phyloP scores from a whole-genome alignment of 495 filamentous ascomycete species.

The Evansstolkia leycettana region DNA sequence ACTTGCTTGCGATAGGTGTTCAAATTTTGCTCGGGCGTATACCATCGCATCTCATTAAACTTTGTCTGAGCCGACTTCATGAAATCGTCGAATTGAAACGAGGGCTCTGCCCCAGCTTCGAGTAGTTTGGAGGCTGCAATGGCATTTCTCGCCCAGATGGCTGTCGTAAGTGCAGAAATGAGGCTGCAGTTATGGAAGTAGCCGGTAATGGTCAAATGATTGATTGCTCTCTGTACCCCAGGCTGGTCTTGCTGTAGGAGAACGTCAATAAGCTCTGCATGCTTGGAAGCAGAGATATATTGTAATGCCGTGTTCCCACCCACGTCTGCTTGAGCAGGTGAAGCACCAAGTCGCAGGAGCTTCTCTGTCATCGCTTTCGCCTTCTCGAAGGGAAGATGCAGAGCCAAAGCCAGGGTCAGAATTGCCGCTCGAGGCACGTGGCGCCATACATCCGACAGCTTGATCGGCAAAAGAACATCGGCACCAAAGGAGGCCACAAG shows the following conservation, averaged over 20 bases:
- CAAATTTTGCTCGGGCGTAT: conserved; percentile 26
- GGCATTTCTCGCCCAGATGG: conserved; percentile 24
- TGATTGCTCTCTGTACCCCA: conserved; percentile 48
- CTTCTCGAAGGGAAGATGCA: conserved; percentile 41
- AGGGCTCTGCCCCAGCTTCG: conserved; percentile 26
- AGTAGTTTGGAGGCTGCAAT: conserved; percentile 30
- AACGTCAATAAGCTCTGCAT: conserved; percentile 40
- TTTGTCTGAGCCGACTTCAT: conserved; percentile 21
- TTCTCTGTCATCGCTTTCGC: conserved; percentile 45
- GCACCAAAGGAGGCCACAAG: conserved; percentile 64
- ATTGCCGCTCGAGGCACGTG: conserved; percentile 42
- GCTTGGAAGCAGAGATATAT: conserved; percentile 31
- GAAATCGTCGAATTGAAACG: conserved; percentile 25
- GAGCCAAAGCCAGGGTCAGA: conserved; percentile 50
- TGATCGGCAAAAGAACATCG: conserved; percentile 59
- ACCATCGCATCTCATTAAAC: conserved; percentile 3
- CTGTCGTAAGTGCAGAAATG: conserved; percentile 29
- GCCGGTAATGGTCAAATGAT: conserved; percentile 36
- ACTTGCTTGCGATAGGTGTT: conserved; percentile 19
- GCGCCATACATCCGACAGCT: conserved; percentile 34
- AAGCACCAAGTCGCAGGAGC: conserved; percentile 58
- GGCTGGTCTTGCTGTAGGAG: conserved; percentile 47
- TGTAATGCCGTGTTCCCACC: conserved; percentile 48
- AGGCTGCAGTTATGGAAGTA: conserved; percentile 5
- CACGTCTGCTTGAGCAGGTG: conserved; percentile 57